Evolutionary conservation across 2,329 filamentous ascomycete species (phyloP).

Genomic region (Alternaria dauci): DNA sequence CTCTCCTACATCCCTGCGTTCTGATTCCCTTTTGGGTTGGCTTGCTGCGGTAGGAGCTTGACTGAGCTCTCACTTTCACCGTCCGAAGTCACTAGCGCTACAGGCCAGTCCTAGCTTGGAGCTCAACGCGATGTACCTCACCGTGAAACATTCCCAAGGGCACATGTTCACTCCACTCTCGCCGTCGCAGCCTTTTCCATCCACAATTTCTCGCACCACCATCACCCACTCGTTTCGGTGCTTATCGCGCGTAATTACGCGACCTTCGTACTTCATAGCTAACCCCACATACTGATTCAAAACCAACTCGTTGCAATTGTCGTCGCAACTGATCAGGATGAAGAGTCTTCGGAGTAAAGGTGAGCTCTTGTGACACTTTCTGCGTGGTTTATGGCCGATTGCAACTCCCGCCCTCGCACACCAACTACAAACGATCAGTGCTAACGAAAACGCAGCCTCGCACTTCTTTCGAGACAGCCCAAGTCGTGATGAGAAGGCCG

Average conservation of each 20-base stretch:
- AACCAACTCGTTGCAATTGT: neutral
- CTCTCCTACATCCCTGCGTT: neutral
- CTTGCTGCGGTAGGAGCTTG: neutral
- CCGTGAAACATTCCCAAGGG: constrained; percentile 1
- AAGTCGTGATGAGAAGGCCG: constrained; percentile 27
- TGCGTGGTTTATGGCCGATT: neutral
- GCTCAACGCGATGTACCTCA: neutral
- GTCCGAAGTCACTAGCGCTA: neutral
- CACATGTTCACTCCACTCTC: neutral
- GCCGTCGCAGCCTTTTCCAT: neutral
- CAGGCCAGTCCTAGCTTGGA: constrained; percentile 1
- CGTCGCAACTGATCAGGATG: constrained; percentile 15
- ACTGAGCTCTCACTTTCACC: constrained; percentile 7
- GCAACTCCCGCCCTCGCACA: neutral
- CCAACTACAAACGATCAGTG: neutral
- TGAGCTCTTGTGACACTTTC: constrained; percentile 5
- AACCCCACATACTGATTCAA: neutral
- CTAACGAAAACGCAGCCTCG: constrained; percentile 22
- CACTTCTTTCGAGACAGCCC: constrained; percentile 31
- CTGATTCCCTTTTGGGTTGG: neutral
- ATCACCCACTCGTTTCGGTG: neutral
- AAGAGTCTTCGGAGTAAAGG: constrained; percentile 32
- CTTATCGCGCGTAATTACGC: neutral
- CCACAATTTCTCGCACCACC: neutral
- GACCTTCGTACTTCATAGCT: neutral